phyloP scores from a whole-genome alignment of 805 yeast species.

The Naumovozyma baii region DNA sequence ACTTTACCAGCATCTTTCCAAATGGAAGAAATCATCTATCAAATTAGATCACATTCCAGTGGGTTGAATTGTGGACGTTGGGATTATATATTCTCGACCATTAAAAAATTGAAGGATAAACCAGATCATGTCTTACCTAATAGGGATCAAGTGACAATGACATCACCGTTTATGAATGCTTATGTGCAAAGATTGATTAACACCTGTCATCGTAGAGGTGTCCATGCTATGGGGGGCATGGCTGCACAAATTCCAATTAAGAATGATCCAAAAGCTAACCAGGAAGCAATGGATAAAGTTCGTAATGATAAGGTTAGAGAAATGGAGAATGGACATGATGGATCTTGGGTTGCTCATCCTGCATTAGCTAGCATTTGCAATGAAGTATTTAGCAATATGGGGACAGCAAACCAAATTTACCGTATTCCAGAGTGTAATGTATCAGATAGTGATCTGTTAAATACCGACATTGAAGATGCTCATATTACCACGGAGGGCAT shows the following conservation, averaged over 20 bases:
- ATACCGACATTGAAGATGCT: slow-evolving; percentile 54
- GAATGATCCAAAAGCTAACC: slow-evolving; percentile 53
- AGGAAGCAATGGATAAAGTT: slow-evolving; percentile 61
- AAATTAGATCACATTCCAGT: slow-evolving; percentile 64
- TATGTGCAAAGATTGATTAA: slow-evolving; percentile 66
- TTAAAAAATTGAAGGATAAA: slow-evolving; percentile 63
- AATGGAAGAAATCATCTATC: slow-evolving; percentile 74
- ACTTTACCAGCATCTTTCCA: slow-evolving; percentile 81
- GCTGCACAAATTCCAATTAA: slow-evolving; percentile 82
- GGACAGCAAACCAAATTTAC: slow-evolving; percentile 69
- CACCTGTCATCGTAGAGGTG: slow-evolving; percentile 68
- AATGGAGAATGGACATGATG: slow-evolving; percentile 72
- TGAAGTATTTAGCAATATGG: slow-evolving; percentile 67
- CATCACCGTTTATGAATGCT: slow-evolving; percentile 70
- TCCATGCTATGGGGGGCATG: slow-evolving; percentile 87
- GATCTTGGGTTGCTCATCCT: slow-evolving; percentile 92
- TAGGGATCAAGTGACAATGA: slow-evolving; percentile 70
- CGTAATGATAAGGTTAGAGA: slow-evolving; percentile 69
- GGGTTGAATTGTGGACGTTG: slow-evolving; percentile 85
- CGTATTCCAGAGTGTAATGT: slow-evolving; percentile 38
- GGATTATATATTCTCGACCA: slow-evolving; percentile 79
- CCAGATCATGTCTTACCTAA: slow-evolving; percentile 65
- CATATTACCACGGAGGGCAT: slow-evolving; percentile 63
- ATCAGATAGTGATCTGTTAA: slow-evolving; percentile 48
- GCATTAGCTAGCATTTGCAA: slow-evolving; percentile 67